Evolutionary conservation across 2,329 filamentous ascomycete genomes (phyloP).

Genomic region (Trichophyton equinum): DNA sequence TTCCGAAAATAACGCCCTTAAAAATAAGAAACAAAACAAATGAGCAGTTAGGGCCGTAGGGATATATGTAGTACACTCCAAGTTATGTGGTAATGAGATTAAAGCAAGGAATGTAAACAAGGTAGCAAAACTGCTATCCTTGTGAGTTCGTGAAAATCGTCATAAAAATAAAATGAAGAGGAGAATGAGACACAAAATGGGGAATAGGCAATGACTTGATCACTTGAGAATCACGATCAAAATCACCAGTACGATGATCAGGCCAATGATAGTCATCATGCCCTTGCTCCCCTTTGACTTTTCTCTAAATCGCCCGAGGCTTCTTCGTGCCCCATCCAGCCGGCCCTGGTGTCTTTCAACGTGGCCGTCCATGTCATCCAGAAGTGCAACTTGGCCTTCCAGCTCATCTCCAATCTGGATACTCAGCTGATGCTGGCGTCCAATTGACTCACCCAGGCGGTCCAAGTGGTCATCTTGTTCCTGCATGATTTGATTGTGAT

Average conservation of each 20-base stretch:
- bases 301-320: slow-evolving; percentile 58
- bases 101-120: not conserved
- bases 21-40: not conserved
- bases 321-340: slow-evolving; percentile 60
- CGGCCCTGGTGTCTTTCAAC: slow-evolving; percentile 70
- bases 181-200: not conserved
- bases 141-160: not conserved
- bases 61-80: not conserved
- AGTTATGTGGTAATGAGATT: not conserved
- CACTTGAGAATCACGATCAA: slow-evolving; percentile 73
- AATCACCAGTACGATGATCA: slow-evolving; percentile 72
- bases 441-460: slow-evolving; percentile 68
- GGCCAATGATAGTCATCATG: slow-evolving; percentile 64
- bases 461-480: slow-evolving; percentile 94
- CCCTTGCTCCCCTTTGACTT: slow-evolving; percentile 78
- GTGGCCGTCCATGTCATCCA: slow-evolving; percentile 76
- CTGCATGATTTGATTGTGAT: slow-evolving; percentile 67
- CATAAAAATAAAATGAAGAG: not conserved
- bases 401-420: slow-evolving; percentile 96
- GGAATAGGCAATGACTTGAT: slow-evolving; percentile 6
- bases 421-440: slow-evolving; percentile 78
- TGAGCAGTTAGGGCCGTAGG: not conserved
- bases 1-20: not conserved
- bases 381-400: slow-evolving; percentile 73
- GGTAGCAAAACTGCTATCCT: not conserved